Evolutionary conservation across 2,329 filamentous ascomycete genomes (phyloP).

Genomic region (Zarea fungicola): DNA sequence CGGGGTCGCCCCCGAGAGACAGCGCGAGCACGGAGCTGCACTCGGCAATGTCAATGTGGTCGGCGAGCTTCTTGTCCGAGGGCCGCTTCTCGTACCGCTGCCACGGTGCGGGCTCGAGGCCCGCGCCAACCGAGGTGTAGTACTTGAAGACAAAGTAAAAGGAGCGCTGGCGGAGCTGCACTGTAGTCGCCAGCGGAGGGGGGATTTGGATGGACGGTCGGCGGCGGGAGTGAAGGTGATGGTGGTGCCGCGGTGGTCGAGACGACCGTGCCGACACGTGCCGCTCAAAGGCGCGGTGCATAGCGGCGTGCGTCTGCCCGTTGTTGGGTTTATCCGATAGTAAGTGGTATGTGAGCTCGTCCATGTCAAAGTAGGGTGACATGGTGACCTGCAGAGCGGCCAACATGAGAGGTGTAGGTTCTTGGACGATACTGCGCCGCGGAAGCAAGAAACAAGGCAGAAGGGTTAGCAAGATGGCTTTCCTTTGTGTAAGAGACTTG

Average conservation of each 20-base stretch:
- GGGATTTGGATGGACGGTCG: conserved; percentile 3
- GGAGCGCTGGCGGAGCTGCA: conserved; percentile 45
- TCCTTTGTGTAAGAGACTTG: conserved; percentile 26
- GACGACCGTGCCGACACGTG: too few relatives aligned
- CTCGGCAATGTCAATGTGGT: conserved; percentile 55
- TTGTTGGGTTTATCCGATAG: conserved; percentile 42
- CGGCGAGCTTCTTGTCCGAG: conserved; percentile 29
- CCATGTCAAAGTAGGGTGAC: conserved; percentile 55
- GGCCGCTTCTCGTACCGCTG: conserved; percentile 49
- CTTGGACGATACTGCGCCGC: conserved; percentile 46
- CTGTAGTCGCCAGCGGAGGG: conserved; percentile 20
- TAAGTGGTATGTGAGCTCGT: conserved; percentile 52
- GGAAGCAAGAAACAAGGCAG: conserved; percentile 23
- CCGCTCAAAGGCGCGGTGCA: conserved; percentile 43
- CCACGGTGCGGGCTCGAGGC: conserved; percentile 54
- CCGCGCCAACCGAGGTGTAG: conserved; percentile 54
- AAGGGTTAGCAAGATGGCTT: conserved; percentile 28
- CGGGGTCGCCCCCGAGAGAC: conserved; percentile 47
- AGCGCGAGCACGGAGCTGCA: conserved; percentile 57
- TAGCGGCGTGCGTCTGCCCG: conserved; percentile 41
- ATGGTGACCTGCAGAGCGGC: conserved; percentile 55
- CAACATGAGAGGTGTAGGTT: conserved; percentile 56
- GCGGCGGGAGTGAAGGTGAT: conserved; percentile 16
- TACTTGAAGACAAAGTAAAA: conserved; percentile 63
- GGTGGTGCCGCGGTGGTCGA: too few relatives aligned